Conservation (phyloP, 441 rosid species). For the Gossypium davidsonii region DNA sequence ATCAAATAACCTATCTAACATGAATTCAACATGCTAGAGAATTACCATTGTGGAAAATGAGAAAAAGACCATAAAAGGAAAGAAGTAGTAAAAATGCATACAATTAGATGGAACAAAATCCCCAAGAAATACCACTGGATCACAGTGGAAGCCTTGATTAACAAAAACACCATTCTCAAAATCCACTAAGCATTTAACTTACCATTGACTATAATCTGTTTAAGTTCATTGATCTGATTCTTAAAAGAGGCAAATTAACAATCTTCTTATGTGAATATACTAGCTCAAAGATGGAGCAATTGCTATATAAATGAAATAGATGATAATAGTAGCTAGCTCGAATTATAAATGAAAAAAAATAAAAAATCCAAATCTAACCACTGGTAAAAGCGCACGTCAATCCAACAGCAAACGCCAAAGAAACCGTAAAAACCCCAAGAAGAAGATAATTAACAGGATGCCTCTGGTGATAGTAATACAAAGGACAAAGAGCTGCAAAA, state of each 20-base stretch:
- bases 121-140: neutral
- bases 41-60: neutral
- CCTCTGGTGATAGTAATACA: slow-evolving; percentile 3
- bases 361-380: slow-evolving; percentile 36
- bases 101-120: neutral
- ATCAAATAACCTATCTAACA: neutral
- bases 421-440: slow-evolving; percentile 44
- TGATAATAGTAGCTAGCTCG: neutral
- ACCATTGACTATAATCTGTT: neutral
- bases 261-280: neutral
- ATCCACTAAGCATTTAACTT: neutral
- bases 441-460: neutral
- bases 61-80: neutral
- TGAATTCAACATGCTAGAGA: neutral
- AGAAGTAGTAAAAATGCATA: neutral
- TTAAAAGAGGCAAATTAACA: neutral
- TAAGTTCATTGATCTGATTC: neutral
- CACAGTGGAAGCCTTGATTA: neutral
- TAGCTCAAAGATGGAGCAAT: neutral
- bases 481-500: slow-evolving; percentile 1
- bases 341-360: neutral
- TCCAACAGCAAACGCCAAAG: slow-evolving; percentile 69
- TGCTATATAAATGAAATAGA: neutral
- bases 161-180: neutral
- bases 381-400: slow-evolving; percentile 77